phyloP scores from a whole-genome alignment of 345 rosid species.

The Populus ilicifolia region DNA sequence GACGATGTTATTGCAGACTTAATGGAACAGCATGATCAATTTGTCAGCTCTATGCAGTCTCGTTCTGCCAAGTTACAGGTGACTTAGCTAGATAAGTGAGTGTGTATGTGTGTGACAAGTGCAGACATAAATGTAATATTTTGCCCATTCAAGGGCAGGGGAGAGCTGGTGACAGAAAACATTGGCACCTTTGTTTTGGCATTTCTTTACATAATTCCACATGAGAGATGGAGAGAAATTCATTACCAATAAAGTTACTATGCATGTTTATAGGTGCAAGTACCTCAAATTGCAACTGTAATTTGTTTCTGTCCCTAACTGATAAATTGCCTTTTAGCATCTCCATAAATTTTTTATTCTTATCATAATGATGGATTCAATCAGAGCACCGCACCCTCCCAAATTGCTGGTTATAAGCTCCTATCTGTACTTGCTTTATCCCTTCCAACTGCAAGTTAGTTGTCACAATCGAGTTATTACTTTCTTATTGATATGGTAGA shows the following conservation, averaged over 20 bases:
- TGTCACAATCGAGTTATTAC: not conserved
- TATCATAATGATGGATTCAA: not conserved
- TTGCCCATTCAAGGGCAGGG: not conserved
- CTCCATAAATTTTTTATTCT: not conserved
- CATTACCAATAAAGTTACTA: not conserved
- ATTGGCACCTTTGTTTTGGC: not conserved
- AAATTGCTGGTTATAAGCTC: not conserved
- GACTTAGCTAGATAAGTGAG: slow-evolving; percentile 11
- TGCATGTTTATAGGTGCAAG: not conserved
- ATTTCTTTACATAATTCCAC: not conserved
- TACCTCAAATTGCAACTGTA: not conserved
- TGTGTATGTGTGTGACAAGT: not conserved
- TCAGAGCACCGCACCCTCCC: not conserved
- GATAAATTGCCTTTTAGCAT: not conserved
- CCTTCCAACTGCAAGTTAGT: not conserved
- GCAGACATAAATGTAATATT: not conserved
- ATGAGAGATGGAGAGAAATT: not conserved
- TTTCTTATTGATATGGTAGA: not conserved
- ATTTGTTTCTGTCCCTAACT: not conserved
- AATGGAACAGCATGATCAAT: slow-evolving; percentile 77
- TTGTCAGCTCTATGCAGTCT: slow-evolving; percentile 84
- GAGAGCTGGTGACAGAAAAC: not conserved
- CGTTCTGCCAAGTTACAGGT: slow-evolving; percentile 96
- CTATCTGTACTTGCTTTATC: not conserved
- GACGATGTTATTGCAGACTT: slow-evolving; percentile 68